A percentile compares a stretch with the other conserved stretches of the same genome.
These are phyloP conservation scores for Suhomyces sp. DNA, from an alignment of 805 yeast species.

Conservation along the genomic window DNA sequence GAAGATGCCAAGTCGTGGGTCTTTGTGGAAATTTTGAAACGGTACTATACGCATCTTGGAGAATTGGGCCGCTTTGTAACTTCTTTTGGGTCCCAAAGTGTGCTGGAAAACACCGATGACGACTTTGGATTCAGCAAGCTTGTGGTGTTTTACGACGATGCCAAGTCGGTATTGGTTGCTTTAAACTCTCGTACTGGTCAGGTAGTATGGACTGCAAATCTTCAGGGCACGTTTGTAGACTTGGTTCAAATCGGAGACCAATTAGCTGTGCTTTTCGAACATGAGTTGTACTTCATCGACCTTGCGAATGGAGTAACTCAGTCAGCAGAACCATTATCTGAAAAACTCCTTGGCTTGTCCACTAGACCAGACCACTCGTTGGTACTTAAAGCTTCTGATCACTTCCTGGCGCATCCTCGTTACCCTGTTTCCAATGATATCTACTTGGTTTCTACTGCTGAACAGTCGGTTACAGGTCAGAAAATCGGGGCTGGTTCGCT, in stretches of 20 bases:
- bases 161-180: constrained; percentile 6
- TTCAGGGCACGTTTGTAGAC: constrained; percentile 5
- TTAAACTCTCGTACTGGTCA: constrained; percentile 8
- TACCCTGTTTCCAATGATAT: constrained; percentile 5
- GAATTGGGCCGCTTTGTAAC: constrained; percentile 29
- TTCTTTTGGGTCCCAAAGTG: constrained; percentile 3
- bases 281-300: constrained; percentile 9
- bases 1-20: constrained; percentile 21
- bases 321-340: not conserved
- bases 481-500: constrained; percentile 10
- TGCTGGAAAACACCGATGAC: constrained; percentile 9
- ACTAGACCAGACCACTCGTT: not conserved
- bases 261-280: constrained; percentile 13
- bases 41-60: constrained; percentile 31
- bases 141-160: constrained; percentile 25
- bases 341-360: not conserved
- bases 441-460: constrained; percentile 13
- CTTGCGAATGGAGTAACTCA: constrained; percentile 17
- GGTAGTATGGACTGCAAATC: not conserved
- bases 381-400: not conserved
- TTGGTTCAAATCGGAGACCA: constrained; percentile 13
- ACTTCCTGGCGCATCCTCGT: not conserved
- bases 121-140: constrained; percentile 33
- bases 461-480: constrained; percentile 19
- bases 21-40: constrained; percentile 8